Base-by-base conservation (phyloP, 2,329 filamentous ascomycete species). In the Proliferodiscus dingleyae region DNA sequence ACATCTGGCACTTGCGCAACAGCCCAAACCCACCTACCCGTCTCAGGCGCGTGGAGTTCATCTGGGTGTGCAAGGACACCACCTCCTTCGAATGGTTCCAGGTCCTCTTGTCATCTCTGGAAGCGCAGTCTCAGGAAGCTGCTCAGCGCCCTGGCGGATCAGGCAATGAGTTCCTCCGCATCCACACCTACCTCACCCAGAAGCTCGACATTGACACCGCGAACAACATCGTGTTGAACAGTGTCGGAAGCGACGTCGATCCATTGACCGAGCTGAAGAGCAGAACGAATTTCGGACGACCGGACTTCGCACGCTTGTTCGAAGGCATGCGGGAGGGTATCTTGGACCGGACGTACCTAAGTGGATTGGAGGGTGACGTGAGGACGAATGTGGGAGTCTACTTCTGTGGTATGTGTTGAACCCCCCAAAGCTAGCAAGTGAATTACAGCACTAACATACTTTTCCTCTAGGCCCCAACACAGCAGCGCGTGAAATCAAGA, bases 51-150 rank as follows among this genome's bases (percentile, higher is more conserved):
- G 91, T 98, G 24, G 93, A 98, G 67, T 98, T 98, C 69, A 94
- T 98, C 72, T 98, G 93, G 93, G 85, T 97, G 41, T 96, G 91
- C 77, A 93, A 87, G 66, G 90, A 96, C 62, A 95, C 90, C 0
- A 86, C 80, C 26, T 95, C 90, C 0, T 98, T 98, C 62, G 93
- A 97, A 70, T 98, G 93, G 93, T 97, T 98, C 74, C 93, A 98
- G 66, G 89, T 87, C 1, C 81, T 98, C 1, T 78, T 98, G 13
- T 87, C 87, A 0, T 94, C 88, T 0, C 84, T 98, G 18, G 93
- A 98, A 68, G 76, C 83, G 28, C 93, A 98, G 64, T 90, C 85
- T 40, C 75, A 80, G 48, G 78, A 83, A 59, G 81, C 81, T 4
- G 81, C 83, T 33, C 79, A 77, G 42, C 73, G 83, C 34, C 79